phyloP scores from a whole-genome alignment of 2,329 filamentous ascomycete genomes.

The Byssothecium circinans region DNA sequence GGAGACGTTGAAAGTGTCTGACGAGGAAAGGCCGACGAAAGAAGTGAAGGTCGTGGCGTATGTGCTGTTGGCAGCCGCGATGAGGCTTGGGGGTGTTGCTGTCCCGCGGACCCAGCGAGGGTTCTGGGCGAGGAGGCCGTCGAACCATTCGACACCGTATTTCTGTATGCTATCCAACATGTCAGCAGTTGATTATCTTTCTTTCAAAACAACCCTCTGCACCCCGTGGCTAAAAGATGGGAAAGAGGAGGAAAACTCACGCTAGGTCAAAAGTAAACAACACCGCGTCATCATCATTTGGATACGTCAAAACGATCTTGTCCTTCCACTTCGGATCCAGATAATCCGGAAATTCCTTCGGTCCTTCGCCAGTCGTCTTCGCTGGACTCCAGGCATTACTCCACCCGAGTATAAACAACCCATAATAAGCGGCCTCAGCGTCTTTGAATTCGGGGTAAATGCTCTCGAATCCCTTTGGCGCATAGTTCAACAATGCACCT shows the following conservation, averaged over 20 bases:
- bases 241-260: conserved; percentile 14
- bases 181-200: background rate
- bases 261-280: conserved; percentile 55
- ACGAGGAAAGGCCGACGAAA: background rate
- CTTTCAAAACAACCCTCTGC: background rate
- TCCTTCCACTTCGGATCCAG: conserved; percentile 56
- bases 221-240: background rate
- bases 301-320: conserved; percentile 58
- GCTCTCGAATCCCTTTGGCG: conserved; percentile 51
- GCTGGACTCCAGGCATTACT: conserved; percentile 45
- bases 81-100: conserved; percentile 46
- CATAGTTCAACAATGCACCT: conserved; percentile 54
- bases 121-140: conserved; percentile 52
- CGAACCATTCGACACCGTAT: conserved; percentile 53
- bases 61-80: conserved; percentile 27
- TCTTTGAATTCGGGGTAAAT: conserved; percentile 50
- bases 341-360: conserved; percentile 49
- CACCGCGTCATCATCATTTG: conserved; percentile 61
- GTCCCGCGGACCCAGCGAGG: conserved; percentile 58
- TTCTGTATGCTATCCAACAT: conserved; percentile 26
- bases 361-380: conserved; percentile 27
- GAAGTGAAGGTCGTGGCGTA: conserved; percentile 23
- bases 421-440: conserved; percentile 48
- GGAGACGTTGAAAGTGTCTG: conserved; percentile 9
- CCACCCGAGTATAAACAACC: conserved; percentile 42